Conservation (phyloP, 352 stramenopile genomes). For the Phytophthora agathidicida region DNA sequence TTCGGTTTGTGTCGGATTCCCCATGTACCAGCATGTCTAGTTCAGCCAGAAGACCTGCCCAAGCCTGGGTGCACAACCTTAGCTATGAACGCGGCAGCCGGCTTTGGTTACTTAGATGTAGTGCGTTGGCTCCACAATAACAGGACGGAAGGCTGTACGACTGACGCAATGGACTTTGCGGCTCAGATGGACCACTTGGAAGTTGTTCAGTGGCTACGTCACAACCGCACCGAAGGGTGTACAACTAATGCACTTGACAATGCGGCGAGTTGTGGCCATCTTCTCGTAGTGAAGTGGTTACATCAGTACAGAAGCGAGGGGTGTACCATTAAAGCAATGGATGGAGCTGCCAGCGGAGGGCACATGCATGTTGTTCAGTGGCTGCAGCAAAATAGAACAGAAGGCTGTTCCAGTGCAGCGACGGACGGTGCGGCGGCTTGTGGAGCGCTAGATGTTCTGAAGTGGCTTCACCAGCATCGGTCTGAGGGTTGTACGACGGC, state of each 20-base stretch:
- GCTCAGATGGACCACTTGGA: neutral
- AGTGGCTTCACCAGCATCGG: neutral
- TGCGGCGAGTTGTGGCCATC: neutral
- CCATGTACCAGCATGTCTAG: too few relatives aligned
- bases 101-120: neutral
- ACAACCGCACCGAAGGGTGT: neutral
- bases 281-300: slow-evolving; percentile 1
- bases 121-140: neutral
- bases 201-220: neutral
- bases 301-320: neutral
- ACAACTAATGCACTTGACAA: neutral
- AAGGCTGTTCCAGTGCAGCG: neutral
- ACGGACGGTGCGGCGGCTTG: neutral
- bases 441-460: neutral
- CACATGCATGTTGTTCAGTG: slow-evolving; percentile 1
- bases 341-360: neutral
- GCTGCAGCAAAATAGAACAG: neutral
- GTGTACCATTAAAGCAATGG: neutral
- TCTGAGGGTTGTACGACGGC: neutral
- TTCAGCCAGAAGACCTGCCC: too few relatives aligned
- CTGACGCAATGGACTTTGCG: neutral
- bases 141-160: neutral
- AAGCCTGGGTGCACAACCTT: neutral
- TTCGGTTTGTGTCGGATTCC: too few relatives aligned
- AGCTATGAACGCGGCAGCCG: neutral